Conservation (phyloP, 345 rosid species). For the Geranium rotundifolium region DNA sequence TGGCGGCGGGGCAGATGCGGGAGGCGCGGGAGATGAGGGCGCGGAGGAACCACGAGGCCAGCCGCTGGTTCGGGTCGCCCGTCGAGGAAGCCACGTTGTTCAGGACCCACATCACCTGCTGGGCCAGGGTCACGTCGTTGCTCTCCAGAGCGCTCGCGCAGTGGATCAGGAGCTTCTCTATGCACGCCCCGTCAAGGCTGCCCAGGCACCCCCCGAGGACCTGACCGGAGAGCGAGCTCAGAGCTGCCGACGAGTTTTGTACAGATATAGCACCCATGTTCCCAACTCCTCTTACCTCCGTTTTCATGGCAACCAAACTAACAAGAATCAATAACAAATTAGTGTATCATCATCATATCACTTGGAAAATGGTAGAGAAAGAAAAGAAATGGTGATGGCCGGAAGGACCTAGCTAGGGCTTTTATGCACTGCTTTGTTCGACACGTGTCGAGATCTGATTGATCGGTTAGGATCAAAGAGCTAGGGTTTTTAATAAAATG, state of each 20-base stretch:
- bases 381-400: not conserved
- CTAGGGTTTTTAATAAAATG: no score
- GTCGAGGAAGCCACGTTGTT: constrained; percentile 53
- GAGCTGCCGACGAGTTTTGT: constrained; percentile 32
- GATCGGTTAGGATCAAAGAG: constrained; percentile 14
- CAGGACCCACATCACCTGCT: constrained; percentile 81
- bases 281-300: constrained; percentile 30
- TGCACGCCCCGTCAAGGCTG: constrained; percentile 57
- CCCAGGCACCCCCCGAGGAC: constrained; percentile 52
- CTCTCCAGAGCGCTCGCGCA: constrained; percentile 60
- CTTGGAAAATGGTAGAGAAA: no score
- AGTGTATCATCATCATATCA: no score
- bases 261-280: constrained; percentile 31
- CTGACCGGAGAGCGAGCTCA: constrained; percentile 29
- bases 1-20: constrained; percentile 39
- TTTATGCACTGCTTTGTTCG: not conserved
- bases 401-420: not conserved
- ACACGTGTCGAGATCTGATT: constrained; percentile 12
- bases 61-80: constrained; percentile 64
- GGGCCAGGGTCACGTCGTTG: constrained; percentile 59
- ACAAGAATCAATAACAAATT: no score
- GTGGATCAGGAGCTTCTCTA: constrained; percentile 63
- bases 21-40: constrained; percentile 61
- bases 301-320: constrained; percentile 30
- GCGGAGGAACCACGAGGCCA: constrained; percentile 46